Percentiles rank a stretch among this genome's conserved stretches.
These are phyloP conservation scores for Emericellopsis atlantica DNA, from an alignment of 2,329 filamentous ascomycete species.

Conservation along the genomic window DNA sequence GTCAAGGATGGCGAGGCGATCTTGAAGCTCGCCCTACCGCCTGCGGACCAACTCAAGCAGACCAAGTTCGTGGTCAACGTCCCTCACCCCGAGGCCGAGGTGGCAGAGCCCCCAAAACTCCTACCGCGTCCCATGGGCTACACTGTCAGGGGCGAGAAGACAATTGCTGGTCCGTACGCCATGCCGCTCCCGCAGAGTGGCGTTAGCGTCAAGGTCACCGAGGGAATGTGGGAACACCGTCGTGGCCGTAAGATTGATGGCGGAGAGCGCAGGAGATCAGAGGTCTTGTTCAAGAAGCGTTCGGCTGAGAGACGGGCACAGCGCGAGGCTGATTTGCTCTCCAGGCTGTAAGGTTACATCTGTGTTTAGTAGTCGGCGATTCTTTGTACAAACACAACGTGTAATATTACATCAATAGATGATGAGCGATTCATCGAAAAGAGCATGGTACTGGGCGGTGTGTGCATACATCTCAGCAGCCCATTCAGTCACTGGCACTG, in stretches of 20 bases:
- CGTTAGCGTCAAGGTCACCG: conserved; percentile 56
- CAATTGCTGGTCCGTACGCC: conserved; percentile 65
- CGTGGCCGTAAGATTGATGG: conserved; percentile 88
- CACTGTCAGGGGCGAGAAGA: conserved; percentile 52
- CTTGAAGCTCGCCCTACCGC: conserved; percentile 32
- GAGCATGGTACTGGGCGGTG: too few species aligned
- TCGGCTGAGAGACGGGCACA: conserved; percentile 66
- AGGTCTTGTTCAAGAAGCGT: conserved; percentile 77
- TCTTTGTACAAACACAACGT: too few species aligned
- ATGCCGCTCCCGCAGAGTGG: conserved; percentile 53
- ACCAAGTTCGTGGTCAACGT: conserved; percentile 43
- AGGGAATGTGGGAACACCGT: conserved; percentile 88
- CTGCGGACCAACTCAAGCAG: conserved; percentile 23
- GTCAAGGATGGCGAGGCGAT: conserved; percentile 46
- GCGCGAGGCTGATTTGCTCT: conserved; percentile 27
- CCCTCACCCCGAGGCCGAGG: conserved; percentile 22
- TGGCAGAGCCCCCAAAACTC: conserved; percentile 11
- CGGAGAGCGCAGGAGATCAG: conserved; percentile 78
- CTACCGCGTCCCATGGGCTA: conserved; percentile 31
- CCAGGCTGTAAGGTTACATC: conserved; percentile 12
- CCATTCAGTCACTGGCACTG: too few species aligned
- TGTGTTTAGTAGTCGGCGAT: too few species aligned
- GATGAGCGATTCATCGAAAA: too few species aligned
- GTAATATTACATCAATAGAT: too few species aligned
- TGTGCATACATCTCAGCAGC: too few species aligned